Evolutionary conservation across 2,329 filamentous ascomycete species (phyloP), one percentile per base, ranked within the genome.

Genomic region (Neurospora sp.): DNA sequence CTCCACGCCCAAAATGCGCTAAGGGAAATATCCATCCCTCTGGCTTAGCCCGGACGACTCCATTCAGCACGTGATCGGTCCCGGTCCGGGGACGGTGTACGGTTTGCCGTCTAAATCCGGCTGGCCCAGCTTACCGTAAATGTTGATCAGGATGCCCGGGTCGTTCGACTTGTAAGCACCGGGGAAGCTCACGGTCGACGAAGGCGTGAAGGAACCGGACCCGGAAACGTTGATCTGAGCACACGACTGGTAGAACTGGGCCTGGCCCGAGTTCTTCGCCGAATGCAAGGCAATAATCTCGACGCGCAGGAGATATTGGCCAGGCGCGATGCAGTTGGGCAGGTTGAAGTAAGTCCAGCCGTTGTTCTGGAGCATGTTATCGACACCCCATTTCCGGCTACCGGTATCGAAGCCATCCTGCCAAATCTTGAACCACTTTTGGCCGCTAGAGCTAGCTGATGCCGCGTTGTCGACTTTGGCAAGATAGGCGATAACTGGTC

Each of bases 371-470:
- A 83, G 79, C 78, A 83, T 77, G 75, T 79, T 79, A 76, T 83
- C 81, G 66, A 84, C 84, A 23, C 82, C 84, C 84, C 84, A 86
- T 70, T 80, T 79, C 74, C 80, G 81, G 67, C 77, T 79, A 46
- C 76, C 75, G 4, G 78, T 76, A 75, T 84, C 79, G 73, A 83
- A 82, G 6, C 81, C 82, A 72, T 86, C 83, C 71, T 84, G 81
- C 77, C 81, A 84, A 74, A 87, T 81, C 80, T 87, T 87, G 80
- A 87, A 86, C 85, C 84, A 87, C 69, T 80, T 78, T 19, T 82
- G 79, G 4, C 82, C 81, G 3, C 74, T 77, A 73, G 79, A 78
- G 70, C 77, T 77, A 9, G 83, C 79, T 2, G 80, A 79, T 7
- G 82, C 81, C 6, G 85, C 84, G 73, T 85, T 82, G 74, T 82